phyloP scores from a whole-genome alignment of 2,329 filamentous ascomycete genomes.

The Exophiala xenobiotica region DNA sequence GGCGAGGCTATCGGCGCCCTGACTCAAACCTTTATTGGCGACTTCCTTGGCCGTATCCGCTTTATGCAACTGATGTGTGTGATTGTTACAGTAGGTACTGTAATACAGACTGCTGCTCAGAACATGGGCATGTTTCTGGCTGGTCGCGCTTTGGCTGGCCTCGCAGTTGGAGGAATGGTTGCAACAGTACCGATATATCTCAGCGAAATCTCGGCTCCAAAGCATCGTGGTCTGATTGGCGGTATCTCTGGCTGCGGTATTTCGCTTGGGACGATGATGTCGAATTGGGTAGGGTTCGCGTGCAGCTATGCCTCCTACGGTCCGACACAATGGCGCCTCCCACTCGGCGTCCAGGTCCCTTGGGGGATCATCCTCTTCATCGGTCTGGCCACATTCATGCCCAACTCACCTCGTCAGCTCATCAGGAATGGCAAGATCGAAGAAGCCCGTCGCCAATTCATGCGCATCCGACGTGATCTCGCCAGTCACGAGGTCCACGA shows the following conservation, averaged over 20 bases:
- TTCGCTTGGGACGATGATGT: slow-evolving; percentile 73
- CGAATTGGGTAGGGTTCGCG: slow-evolving; percentile 71
- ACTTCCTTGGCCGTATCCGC: slow-evolving; percentile 53
- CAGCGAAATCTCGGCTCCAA: slow-evolving; percentile 49
- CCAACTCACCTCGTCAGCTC: slow-evolving; percentile 81
- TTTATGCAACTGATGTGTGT: slow-evolving; percentile 58
- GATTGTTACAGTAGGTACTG: slow-evolving; percentile 68
- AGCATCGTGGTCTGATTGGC: slow-evolving; percentile 72
- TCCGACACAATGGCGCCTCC: slow-evolving; percentile 73
- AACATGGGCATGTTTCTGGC: slow-evolving; percentile 64
- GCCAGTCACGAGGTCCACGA: slow-evolving; percentile 72
- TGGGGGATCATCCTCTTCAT: slow-evolving; percentile 72
- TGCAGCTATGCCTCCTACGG: slow-evolving; percentile 63
- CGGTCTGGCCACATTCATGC: slow-evolving; percentile 74
- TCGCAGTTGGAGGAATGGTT: slow-evolving; percentile 68
- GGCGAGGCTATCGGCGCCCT: slow-evolving; percentile 58
- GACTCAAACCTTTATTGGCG: slow-evolving; percentile 54
- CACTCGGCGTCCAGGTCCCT: slow-evolving; percentile 74
- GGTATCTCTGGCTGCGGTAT: slow-evolving; percentile 81
- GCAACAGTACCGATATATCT: slow-evolving; percentile 30
- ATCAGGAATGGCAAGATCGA: slow-evolving; percentile 74
- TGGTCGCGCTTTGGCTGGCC: slow-evolving; percentile 71
- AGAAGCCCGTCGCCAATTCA: slow-evolving; percentile 61
- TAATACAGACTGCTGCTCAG: slow-evolving; percentile 61
- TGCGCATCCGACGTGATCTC: slow-evolving; percentile 72